A percentile compares a stretch with the other conserved stretches of the same genome.
Evolutionary conservation across 106 monocot genomes (phyloP).

Genomic region (Xerophyta viscosa): DNA sequence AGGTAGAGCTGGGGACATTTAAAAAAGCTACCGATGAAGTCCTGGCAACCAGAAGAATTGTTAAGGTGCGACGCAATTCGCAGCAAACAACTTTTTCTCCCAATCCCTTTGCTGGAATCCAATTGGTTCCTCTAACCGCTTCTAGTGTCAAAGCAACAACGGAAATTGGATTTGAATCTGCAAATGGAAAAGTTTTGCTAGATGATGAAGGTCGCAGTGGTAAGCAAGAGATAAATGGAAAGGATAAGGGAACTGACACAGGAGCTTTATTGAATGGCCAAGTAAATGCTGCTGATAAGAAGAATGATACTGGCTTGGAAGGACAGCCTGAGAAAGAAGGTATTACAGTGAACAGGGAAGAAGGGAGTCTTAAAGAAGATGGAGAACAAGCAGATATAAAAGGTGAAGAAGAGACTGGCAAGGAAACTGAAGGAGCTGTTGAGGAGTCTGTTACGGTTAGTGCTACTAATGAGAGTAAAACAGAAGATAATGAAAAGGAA

Average conservation of each 20-base stretch:
- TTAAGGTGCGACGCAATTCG: constrained; percentile 66
- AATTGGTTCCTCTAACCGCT: constrained; percentile 25
- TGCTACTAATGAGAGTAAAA: neutral
- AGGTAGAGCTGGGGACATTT: constrained; percentile 81
- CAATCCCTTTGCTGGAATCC: constrained; percentile 73
- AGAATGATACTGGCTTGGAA: constrained; percentile 6
- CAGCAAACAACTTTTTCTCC: constrained; percentile 28
- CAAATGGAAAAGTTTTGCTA: constrained; percentile 10
- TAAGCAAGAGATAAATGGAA: constrained; percentile 6
- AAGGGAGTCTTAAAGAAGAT: constrained; percentile 11
- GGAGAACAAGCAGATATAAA: constrained; percentile 10
- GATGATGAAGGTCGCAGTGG: constrained; percentile 13
- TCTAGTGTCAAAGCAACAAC: constrained; percentile 11
- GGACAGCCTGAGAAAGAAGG: constrained; percentile 10
- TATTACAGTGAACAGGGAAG: constrained; percentile 4
- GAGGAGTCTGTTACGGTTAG: neutral
- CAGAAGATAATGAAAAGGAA: constrained; percentile 3
- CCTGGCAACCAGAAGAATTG: constrained; percentile 77
- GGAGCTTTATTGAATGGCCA: constrained; percentile 1
- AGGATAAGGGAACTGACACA: constrained; percentile 7
- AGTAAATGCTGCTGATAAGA: neutral
- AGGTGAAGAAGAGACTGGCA: constrained; percentile 10
- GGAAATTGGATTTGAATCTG: constrained; percentile 4
- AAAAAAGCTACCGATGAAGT: constrained; percentile 81
- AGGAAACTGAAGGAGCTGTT: neutral